These are phyloP conservation scores for Santalum album DNA, from an alignment of 164 flowering plant species.

Conservation along the genomic window DNA sequence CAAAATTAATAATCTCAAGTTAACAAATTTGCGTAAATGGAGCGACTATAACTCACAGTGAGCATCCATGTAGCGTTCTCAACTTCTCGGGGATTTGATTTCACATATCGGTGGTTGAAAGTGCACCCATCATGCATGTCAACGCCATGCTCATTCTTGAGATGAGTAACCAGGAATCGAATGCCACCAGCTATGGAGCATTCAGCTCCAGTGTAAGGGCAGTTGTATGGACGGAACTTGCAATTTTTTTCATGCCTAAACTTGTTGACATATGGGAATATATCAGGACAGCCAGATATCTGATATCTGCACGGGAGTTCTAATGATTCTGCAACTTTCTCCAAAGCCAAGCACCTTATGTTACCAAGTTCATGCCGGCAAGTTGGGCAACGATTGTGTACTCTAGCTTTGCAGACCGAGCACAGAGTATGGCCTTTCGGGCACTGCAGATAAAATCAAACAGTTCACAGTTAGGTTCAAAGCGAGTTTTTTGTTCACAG, in stretches of 20 bases:
- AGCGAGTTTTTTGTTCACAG: too few species aligned
- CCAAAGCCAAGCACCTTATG: constrained; percentile 63
- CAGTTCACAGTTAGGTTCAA: neutral
- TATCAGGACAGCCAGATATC: constrained; percentile 44
- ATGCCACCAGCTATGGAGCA: constrained; percentile 57
- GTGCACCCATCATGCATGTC: constrained; percentile 73
- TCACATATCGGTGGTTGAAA: constrained; percentile 66
- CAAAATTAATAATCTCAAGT: too few species aligned
- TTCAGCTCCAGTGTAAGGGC: constrained; percentile 77
- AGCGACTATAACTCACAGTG: constrained; percentile 34
- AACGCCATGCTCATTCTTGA: constrained; percentile 64
- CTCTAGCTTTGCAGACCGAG: constrained; percentile 47
- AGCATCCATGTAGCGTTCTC: constrained; percentile 77
- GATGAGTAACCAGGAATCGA: constrained; percentile 43
- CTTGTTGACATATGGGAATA: constrained; percentile 53
- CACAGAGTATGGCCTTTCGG: constrained; percentile 71
- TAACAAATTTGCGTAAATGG: too few species aligned
- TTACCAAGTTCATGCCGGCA: constrained; percentile 63
- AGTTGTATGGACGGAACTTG: constrained; percentile 48
- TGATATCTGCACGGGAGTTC: constrained; percentile 61
- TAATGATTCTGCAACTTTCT: constrained; percentile 65
- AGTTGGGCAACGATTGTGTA: constrained; percentile 59
- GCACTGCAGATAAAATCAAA: constrained; percentile 32
- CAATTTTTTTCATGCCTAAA: constrained; percentile 59
- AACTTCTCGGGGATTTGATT: constrained; percentile 50